phyloP scores from a whole-genome alignment of 2,329 filamentous ascomycete species.

The Microcyclospora pomicola region DNA sequence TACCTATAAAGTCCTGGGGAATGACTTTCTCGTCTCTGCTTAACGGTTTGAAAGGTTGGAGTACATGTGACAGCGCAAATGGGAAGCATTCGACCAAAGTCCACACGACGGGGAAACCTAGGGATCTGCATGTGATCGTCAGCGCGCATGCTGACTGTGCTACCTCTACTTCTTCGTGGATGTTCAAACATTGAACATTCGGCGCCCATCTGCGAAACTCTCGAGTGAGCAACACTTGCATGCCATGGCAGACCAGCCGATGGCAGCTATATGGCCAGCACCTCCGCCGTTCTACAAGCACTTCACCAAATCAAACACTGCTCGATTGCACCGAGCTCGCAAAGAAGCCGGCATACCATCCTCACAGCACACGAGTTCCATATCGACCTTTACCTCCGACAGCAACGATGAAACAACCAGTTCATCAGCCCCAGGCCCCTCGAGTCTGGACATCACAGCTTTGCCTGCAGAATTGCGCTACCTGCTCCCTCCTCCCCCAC shows the following conservation, averaged over 20 bases:
- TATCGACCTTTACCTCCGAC: slow-evolving; percentile 8
- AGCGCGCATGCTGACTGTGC: no score
- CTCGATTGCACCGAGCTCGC: slow-evolving; percentile 34
- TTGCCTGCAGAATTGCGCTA: slow-evolving; percentile 59
- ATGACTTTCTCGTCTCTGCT: no score
- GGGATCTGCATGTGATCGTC: no score
- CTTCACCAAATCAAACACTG: slow-evolving; percentile 65
- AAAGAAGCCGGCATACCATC: slow-evolving; percentile 10
- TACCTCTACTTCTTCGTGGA: no score
- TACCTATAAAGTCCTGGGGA: no score
- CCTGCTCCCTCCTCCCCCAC: slow-evolving; percentile 65
- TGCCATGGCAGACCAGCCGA: background rate
- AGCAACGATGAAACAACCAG: slow-evolving; percentile 15
- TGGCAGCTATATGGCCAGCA: slow-evolving; percentile 56
- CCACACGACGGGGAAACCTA: no score
- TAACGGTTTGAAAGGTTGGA: no score
- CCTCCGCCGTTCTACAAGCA: slow-evolving; percentile 83
- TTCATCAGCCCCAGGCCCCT: slow-evolving; percentile 2
- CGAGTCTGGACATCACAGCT: slow-evolving; percentile 23
- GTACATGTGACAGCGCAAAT: no score
- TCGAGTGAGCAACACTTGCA: no score
- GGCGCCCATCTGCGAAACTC: no score
- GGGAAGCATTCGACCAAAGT: no score
- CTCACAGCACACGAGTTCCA: slow-evolving; percentile 7
- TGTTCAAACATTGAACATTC: no score